Evolutionary conservation across 805 yeast species (phyloP).

Genomic region (Kregervanrija pseudodelftensis): DNA sequence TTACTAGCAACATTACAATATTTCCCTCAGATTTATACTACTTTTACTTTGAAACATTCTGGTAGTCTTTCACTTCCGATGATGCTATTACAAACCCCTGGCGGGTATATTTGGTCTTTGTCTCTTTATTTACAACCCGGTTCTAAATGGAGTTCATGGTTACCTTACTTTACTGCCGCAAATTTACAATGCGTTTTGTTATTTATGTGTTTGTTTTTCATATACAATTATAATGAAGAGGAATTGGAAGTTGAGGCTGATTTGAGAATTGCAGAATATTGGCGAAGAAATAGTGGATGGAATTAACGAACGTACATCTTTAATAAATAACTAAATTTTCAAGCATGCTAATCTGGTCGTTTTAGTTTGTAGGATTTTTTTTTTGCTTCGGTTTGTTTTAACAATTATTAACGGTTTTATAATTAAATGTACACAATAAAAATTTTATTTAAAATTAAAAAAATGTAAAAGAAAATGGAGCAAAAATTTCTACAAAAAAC

Average conservation of each 20-base stretch:
- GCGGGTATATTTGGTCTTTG: slow-evolving; percentile 77
- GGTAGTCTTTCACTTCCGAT: slow-evolving; percentile 74
- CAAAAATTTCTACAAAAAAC: not conserved
- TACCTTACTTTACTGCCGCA: slow-evolving; percentile 72
- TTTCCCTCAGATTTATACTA: slow-evolving; percentile 71
- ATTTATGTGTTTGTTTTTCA: slow-evolving; percentile 51
- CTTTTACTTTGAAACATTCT: slow-evolving; percentile 61
- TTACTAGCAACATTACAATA: slow-evolving; percentile 62
- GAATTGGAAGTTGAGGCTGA: slow-evolving; percentile 18
- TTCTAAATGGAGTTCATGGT: slow-evolving; percentile 82
- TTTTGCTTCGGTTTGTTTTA: too few species aligned
- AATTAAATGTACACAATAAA: not conserved
- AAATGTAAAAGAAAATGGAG: not conserved
- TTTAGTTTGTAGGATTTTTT: not conserved
- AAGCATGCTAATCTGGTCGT: not conserved
- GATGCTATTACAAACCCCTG: slow-evolving; percentile 87
- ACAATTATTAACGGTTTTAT: too few species aligned
- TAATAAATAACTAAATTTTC: not conserved
- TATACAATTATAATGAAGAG: slow-evolving; percentile 16
- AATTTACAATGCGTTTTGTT: slow-evolving; percentile 55
- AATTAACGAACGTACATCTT: slow-evolving; percentile 4
- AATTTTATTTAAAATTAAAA: not conserved
- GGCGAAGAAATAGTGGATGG: not conserved
- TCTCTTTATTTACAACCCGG: slow-evolving; percentile 66
- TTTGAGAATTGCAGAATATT: slow-evolving; percentile 9